A percentile compares a stretch with the other conserved stretches of the same genome.
phyloP scores from a whole-genome alignment of 768 basidiomycete species.

The Russula brevipes region DNA sequence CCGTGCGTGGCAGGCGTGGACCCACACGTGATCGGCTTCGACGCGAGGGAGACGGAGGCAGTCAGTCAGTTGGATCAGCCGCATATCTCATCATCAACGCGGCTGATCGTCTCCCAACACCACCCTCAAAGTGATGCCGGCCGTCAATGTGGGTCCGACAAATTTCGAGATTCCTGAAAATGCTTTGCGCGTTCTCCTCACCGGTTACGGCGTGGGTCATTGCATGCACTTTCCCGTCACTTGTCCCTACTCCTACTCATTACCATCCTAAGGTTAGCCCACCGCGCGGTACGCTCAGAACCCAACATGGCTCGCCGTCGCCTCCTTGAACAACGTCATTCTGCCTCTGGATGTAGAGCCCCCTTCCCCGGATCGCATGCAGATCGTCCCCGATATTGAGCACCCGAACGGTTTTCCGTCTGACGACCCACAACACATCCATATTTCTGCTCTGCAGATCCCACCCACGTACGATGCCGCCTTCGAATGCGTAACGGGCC shows the following conservation, averaged over 20 bases:
- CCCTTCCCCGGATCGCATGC: slow-evolving; percentile 26
- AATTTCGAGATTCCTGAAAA: slow-evolving; percentile 23
- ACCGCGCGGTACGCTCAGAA: slow-evolving; percentile 36
- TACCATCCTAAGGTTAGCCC: slow-evolving; percentile 27
- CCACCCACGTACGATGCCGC: slow-evolving; percentile 58
- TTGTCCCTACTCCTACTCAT: slow-evolving; percentile 11
- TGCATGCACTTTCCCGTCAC: background rate
- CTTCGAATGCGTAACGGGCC: slow-evolving; percentile 47
- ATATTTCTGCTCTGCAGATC: slow-evolving; percentile 55
- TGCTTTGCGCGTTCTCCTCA: slow-evolving; percentile 41
- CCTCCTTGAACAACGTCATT: slow-evolving; percentile 54
- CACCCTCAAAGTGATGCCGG: slow-evolving; percentile 9
- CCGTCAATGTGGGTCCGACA: slow-evolving; percentile 4
- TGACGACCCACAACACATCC: slow-evolving; percentile 40
- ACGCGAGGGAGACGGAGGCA: no score
- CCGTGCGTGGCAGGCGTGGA: slow-evolving; percentile 2
- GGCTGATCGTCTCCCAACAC: background rate
- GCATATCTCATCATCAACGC: background rate
- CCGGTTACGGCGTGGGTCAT: slow-evolving; percentile 49
- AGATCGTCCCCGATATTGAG: slow-evolving; percentile 19
- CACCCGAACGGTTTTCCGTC: slow-evolving; percentile 22
- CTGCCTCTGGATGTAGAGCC: slow-evolving; percentile 29
- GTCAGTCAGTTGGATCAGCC: no score
- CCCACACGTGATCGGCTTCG: slow-evolving; percentile 7
- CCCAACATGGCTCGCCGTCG: slow-evolving; percentile 69